Base-by-base conservation (phyloP, 2,329 filamentous ascomycete species). In the Microsporum canis region DNA sequence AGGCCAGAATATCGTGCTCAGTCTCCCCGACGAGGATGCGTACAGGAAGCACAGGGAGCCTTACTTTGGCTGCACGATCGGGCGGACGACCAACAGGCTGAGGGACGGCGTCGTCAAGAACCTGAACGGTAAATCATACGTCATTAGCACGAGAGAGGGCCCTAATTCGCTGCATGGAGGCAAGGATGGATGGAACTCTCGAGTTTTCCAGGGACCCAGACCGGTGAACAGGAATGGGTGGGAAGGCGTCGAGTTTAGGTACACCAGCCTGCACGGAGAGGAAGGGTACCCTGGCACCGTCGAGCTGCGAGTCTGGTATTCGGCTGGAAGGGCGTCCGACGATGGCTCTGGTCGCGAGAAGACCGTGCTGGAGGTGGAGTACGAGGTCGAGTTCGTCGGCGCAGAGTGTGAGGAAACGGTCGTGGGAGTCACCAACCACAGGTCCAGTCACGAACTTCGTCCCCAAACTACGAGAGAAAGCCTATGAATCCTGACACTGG, bases 391-490 rank as follows among this genome's bases (percentile, higher is more conserved):
- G 73, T 80, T 97, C 55, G 80, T 90, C 2, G 86, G 82, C 2
- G 86, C 84, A 63, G 80, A 88, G 57, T 87, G 86, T 10, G 85
- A 91, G n/a, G 92, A 96, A 80, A 97, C 92, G 0, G 86, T 86
- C 47, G 83, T 97, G 72, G 95, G 91, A 76, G 82, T 97, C 76
- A 97, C 94, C 57, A 99, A 97, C 77, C 92, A 99, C 78, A 95
- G 89, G 88, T 90, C 75, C 67, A 78, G 34, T 14, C 39, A 3
- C 17, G 17, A 23, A 5, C 17, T 23, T 58, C 59, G 6, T 6
- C 43, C 23, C 34, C 49, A 8, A 12, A 23, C 7, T 12, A 38
- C 58, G 10, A 57, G 57, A 3, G 36, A 34, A 6, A 43, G 59
- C 36, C 55, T n/a, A 23, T 27, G 3, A 12, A 43, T 38, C 36